Evolutionary conservation across 2,329 filamentous ascomycete genomes (phyloP).

Genomic region (Fusarium agapanthi): DNA sequence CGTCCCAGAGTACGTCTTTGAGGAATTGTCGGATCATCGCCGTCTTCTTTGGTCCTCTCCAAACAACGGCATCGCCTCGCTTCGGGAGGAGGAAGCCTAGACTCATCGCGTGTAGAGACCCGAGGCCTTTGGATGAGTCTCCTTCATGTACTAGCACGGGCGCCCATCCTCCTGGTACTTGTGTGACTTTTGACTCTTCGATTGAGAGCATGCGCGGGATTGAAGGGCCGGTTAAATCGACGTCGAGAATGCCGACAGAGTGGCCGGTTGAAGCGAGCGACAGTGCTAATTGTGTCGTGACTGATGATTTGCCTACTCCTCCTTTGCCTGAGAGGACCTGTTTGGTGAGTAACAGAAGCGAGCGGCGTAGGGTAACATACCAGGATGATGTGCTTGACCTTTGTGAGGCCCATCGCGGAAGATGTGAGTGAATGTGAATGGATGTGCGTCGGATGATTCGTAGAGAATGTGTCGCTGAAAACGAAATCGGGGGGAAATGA

Average conservation of each 20-base stretch:
- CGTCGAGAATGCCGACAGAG: constrained; percentile 92
- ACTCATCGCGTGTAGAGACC: constrained; percentile 84
- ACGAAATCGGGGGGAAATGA: accelerated
- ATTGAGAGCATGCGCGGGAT: constrained; percentile 95
- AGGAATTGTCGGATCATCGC: constrained; percentile 98
- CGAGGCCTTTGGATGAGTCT: constrained; percentile 60
- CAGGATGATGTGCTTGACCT: constrained; percentile 80
- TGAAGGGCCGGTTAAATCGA: constrained; percentile 94
- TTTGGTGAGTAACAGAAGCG: constrained; percentile 19
- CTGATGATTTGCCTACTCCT: constrained; percentile 95
- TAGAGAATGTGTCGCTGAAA: not conserved
- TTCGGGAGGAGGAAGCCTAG: constrained; percentile 87
- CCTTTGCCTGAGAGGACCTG: constrained; percentile 93
- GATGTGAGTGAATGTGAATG: not conserved
- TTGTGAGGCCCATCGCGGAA: constrained; percentile 51
- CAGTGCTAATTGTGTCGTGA: constrained; percentile 95
- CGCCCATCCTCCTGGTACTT: constrained; percentile 91
- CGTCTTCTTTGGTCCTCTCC: constrained; percentile 98
- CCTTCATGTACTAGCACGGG: constrained; percentile 83
- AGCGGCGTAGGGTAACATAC: constrained; percentile 53
- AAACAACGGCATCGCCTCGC: constrained; percentile 91
- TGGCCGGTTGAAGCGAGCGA: constrained; percentile 86
- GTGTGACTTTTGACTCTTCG: constrained; percentile 87
- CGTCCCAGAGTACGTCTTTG: constrained; percentile 87
- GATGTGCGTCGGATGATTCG: not conserved